phyloP scores from a whole-genome alignment of 1,284 basidiomycete species.

The Austropuccinia psidii region DNA sequence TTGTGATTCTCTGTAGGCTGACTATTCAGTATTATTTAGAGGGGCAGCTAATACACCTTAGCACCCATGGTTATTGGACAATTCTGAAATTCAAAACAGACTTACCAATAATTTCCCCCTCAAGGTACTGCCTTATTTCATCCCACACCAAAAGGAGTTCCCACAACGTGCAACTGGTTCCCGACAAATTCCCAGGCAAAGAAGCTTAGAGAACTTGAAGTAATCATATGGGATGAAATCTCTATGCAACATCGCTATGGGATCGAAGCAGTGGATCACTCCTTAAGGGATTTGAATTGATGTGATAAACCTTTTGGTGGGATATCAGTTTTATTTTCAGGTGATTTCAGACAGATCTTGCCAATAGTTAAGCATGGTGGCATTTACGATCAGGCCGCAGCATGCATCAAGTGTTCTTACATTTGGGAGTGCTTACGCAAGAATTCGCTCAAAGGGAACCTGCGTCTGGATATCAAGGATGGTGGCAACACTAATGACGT shows the following conservation, averaged over 20 bases:
- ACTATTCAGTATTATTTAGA: no score
- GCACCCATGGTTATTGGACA: no score
- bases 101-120: no score
- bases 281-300: neutral
- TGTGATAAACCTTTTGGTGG: neutral
- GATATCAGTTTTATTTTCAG: neutral
- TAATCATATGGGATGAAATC: conserved; percentile 16
- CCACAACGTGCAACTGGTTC: no score
- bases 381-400: no score
- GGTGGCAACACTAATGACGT: neutral
- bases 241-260: neutral
- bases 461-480: neutral
- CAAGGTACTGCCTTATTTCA: no score
- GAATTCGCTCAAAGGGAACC: neutral
- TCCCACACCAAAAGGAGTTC: no score
- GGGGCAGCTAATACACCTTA: no score
- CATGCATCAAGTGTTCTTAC: neutral
- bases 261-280: neutral
- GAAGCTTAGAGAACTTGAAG: no score
- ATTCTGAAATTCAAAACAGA: no score
- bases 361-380: neutral
- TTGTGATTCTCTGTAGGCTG: no score
- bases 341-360: conserved; percentile 8
- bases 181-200: no score
- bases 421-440: neutral